These are phyloP conservation scores for Zizania palustris DNA, from an alignment of 202 grass and related monocot species.

Conservation along the genomic window DNA sequence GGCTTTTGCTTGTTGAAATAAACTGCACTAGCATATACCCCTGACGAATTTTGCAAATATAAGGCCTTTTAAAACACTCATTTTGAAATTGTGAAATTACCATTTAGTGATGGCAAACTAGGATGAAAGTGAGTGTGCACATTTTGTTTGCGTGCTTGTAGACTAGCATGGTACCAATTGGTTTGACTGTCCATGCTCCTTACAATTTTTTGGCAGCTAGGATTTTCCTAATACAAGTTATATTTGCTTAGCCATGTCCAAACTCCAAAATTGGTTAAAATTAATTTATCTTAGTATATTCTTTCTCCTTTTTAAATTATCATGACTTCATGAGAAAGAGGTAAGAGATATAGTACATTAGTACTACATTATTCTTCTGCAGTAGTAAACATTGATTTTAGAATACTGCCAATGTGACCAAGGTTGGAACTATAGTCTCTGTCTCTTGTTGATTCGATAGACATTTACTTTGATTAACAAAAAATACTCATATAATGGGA, in stretches of 20 bases:
- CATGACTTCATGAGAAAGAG: background rate
- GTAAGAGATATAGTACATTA: background rate
- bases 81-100: background rate
- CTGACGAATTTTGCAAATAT: background rate
- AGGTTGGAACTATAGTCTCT: background rate
- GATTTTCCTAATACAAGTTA: background rate
- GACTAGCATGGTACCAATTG: background rate
- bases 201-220: background rate
- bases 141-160: background rate
- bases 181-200: background rate
- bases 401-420: background rate
- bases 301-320: background rate
- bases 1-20: conserved; percentile 10
- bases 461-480: background rate
- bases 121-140: background rate
- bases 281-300: background rate
- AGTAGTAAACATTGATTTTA: background rate
- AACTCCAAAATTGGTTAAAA: background rate
- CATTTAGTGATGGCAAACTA: conserved; percentile 15
- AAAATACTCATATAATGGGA: background rate
- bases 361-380: background rate
- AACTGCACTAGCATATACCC: background rate
- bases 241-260: background rate
- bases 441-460: background rate
- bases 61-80: background rate